These are phyloP conservation scores for Axilococcus clingmanii DNA, from an alignment of 139 green algal species.

Conservation along the genomic window DNA sequence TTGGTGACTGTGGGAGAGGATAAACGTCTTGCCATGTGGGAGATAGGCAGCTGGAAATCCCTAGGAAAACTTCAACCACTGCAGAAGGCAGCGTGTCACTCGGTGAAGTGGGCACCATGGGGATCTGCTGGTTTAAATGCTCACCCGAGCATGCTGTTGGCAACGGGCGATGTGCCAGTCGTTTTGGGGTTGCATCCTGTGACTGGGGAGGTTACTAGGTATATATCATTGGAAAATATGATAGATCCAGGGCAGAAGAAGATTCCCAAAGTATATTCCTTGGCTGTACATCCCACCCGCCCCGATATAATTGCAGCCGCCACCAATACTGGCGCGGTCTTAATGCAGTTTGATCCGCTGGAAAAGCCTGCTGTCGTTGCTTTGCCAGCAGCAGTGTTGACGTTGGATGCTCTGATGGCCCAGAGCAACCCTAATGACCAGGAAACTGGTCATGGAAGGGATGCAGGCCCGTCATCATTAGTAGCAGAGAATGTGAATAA, in stretches of 20 bases:
- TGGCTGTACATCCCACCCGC: slow-evolving; percentile 37
- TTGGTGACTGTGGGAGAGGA: slow-evolving; percentile 32
- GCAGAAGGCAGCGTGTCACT: slow-evolving; percentile 24
- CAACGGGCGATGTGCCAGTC: slow-evolving; percentile 17
- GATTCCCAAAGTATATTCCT: slow-evolving; percentile 42
- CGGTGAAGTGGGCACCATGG: slow-evolving; percentile 19
- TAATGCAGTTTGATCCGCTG: slow-evolving; percentile 26
- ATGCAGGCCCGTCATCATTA: neutral
- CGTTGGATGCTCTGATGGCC: slow-evolving; percentile 18
- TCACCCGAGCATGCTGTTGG: neutral
- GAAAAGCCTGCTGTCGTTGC: slow-evolving; percentile 20
- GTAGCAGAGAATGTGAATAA: too few species aligned
- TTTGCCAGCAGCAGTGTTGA: slow-evolving; percentile 25
- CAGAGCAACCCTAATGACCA: neutral
- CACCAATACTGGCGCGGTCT: slow-evolving; percentile 36
- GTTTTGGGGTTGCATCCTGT: slow-evolving; percentile 23
- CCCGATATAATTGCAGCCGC: slow-evolving; percentile 33
- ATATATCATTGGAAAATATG: slow-evolving; percentile 11
- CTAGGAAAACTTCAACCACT: slow-evolving; percentile 25
- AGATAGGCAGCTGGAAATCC: slow-evolving; percentile 22
- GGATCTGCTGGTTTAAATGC: slow-evolving; percentile 12
- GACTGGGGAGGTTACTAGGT: slow-evolving; percentile 8
- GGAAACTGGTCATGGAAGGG: neutral
- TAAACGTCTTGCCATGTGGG: slow-evolving; percentile 31
- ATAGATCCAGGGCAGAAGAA: slow-evolving; percentile 41